Base-by-base conservation (phyloP, 345 rosid genomes). In the Physaria fendleri region DNA sequence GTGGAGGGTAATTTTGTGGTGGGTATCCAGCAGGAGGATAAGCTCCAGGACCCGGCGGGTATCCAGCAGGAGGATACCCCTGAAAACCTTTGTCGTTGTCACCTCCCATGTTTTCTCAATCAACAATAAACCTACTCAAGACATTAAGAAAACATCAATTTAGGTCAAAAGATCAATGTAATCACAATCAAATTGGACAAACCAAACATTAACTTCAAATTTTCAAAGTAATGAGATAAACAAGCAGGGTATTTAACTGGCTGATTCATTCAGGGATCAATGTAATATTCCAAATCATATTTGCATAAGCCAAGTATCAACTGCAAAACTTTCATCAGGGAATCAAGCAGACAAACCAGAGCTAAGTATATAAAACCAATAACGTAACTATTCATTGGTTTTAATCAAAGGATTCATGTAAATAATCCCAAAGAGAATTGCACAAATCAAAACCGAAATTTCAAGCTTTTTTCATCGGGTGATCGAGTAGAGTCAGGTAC, bases 1-100 rank as follows among this genome's bases (percentile, higher is more conserved):
- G 76, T 32, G 78, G 75, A 24, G 86, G 88, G 43, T 58, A 66
- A 47, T 42, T 44, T 28, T 47, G 71, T 16, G 56, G 52, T 4
- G 71, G 65, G 27, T 66, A 66, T 57, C 65, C 65, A 58, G 45
- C 53, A 1, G 65, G 59, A 28, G 72, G 71, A 30, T 32, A 66
- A 10, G 30, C 49, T 6, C 58, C 71, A 53, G 17, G 41, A 42
- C 18, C 50, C 4, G 51, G 14, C 3, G 69, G 62, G 55, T 65
- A 65, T 22, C 69, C 72, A 58, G 30, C 58, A 0, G 58, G 71
- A 5, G 71, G 65, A 2, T 60, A 70, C 28, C 74, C 74, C 41
- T 55, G 49, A 48, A 72, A 56, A 14, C 76, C 76, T 66, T 42
- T 72, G 42, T 66, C 76, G 11, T 61, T 4, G 16, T 68, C 76